These are phyloP conservation scores for Cicer arietinum DNA, from an alignment of 306 rosid genomes.

Conservation along the genomic window DNA sequence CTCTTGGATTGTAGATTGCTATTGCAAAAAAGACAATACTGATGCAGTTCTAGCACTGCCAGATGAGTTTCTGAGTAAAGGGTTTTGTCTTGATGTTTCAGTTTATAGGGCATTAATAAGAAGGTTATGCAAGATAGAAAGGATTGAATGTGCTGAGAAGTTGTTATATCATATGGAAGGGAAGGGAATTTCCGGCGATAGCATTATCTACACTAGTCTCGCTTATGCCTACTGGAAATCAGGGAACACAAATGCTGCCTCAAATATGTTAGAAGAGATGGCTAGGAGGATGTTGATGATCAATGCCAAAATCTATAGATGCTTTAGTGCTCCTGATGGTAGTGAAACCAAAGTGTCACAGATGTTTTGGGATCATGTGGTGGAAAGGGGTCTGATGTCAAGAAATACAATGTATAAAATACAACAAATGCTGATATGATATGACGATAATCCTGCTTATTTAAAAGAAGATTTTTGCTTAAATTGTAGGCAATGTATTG, in stretches of 20 bases:
- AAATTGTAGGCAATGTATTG: conserved; percentile 25
- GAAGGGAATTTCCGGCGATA: conserved; percentile 66
- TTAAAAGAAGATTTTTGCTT: not conserved
- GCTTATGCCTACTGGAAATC: conserved; percentile 75
- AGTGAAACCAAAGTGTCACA: conserved; percentile 50
- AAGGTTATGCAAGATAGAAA: conserved; percentile 71
- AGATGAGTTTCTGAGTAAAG: conserved; percentile 65
- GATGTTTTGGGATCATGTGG: conserved; percentile 72
- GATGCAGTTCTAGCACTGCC: conserved; percentile 66
- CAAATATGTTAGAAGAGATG: conserved; percentile 70
- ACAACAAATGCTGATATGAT: conserved; percentile 47
- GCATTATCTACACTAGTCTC: conserved; percentile 70
- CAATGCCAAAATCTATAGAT: conserved; percentile 66
- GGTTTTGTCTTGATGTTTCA: conserved; percentile 69
- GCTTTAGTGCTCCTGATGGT: conserved; percentile 55
- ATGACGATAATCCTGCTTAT: conserved; percentile 32
- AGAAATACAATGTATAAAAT: conserved; percentile 63
- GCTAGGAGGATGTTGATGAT: conserved; percentile 68
- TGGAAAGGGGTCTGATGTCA: conserved; percentile 74
- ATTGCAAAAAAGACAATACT: conserved; percentile 61
- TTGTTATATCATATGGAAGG: conserved; percentile 59
- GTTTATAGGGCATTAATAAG: conserved; percentile 80
- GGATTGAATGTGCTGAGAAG: conserved; percentile 65
- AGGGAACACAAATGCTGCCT: conserved; percentile 59
- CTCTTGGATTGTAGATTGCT: conserved; percentile 82